Conservation (phyloP, 139 green algal genomes). For the Tetradesmus obliquus region DNA sequence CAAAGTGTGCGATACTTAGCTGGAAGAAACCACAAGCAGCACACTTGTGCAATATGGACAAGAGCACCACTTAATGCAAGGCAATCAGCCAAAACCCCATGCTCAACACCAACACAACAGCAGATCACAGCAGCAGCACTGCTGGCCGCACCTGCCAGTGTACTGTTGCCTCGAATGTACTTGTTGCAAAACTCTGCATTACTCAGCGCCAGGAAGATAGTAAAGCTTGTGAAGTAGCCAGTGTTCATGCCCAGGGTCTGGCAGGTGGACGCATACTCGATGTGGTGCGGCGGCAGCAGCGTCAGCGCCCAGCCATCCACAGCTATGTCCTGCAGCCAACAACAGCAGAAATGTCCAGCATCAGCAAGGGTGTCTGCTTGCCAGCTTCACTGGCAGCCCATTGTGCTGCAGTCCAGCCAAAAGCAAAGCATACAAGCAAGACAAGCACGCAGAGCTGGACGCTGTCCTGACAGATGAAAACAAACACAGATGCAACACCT, state of each 20-base stretch:
- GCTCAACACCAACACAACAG: not conserved
- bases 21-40: too few relatives aligned
- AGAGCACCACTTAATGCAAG: too few relatives aligned
- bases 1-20: too few relatives aligned
- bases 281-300: conserved; percentile 83
- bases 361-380: not conserved
- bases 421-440: too few relatives aligned
- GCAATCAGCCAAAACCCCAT: too few relatives aligned
- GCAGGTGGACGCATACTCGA: conserved; percentile 91
- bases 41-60: too few relatives aligned
- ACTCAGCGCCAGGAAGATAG: conserved; percentile 92
- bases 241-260: conserved; percentile 94
- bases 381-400: too few relatives aligned
- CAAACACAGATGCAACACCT: too few relatives aligned
- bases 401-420: not conserved
- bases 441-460: too few relatives aligned
- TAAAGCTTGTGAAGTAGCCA: conserved; percentile 96
- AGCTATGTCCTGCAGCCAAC: conserved; percentile 86
- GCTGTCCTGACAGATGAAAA: too few relatives aligned
- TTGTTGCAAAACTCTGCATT: conserved; percentile 82
- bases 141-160: conserved; percentile 34
- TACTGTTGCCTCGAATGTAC: conserved; percentile 64
- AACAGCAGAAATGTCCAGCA: not conserved
- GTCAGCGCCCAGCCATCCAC: conserved; percentile 96
- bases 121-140: too few relatives aligned